Conservation (phyloP, 2,329 filamentous ascomycete species). For the Phyllosticta citrichinensis region DNA sequence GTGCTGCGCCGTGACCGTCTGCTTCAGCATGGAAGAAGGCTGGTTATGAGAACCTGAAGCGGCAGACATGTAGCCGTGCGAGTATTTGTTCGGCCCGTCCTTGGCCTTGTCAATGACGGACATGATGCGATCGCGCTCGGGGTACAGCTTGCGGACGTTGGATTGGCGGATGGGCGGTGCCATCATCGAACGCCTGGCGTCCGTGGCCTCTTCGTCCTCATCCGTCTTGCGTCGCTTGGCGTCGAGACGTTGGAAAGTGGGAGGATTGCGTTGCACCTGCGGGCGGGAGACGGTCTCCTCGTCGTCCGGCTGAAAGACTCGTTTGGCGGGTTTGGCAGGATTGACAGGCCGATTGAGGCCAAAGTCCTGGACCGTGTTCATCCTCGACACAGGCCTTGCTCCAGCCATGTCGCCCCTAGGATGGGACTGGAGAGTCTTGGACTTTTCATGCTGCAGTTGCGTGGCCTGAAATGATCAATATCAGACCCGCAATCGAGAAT, state of each 20-base stretch:
- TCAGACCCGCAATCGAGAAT: not conserved
- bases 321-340: conserved; percentile 61
- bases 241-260: conserved; percentile 53
- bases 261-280: conserved; percentile 42
- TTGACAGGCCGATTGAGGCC: conserved; percentile 47
- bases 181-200: conserved; percentile 57
- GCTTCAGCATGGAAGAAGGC: conserved; percentile 48
- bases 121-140: conserved; percentile 6
- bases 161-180: conserved; percentile 80
- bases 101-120: conserved; percentile 12
- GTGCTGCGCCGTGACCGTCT: conserved; percentile 57
- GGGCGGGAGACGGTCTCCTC: conserved; percentile 46
- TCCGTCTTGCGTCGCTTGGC: conserved; percentile 73
- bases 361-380: conserved; percentile 52
- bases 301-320: conserved; percentile 57
- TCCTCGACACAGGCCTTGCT: conserved; percentile 47
- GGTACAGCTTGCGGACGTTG: conserved; percentile 56
- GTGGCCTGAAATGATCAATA: conserved; percentile 10
- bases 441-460: conserved; percentile 17
- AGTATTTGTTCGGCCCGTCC: conserved; percentile 54
- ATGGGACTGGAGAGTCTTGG: conserved; percentile 20
- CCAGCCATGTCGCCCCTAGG: conserved; percentile 40
- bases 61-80: conserved; percentile 51
- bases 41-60: conserved; percentile 41
- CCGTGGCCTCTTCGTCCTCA: conserved; percentile 49